Base-by-base conservation (phyloP, 768 basidiomycete genomes). In the Termitomyces sp. region DNA sequence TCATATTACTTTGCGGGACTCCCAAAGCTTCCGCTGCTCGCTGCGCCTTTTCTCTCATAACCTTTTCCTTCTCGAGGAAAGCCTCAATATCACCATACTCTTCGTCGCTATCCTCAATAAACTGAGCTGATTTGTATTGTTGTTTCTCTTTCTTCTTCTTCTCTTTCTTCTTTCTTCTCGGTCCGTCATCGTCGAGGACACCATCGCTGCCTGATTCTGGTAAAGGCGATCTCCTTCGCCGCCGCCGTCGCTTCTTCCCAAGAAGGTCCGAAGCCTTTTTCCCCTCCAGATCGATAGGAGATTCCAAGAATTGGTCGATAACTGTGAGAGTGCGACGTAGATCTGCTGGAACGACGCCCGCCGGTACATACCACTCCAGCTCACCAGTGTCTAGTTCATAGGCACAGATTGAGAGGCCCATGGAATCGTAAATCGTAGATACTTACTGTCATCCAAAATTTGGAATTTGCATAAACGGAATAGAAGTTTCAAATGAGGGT, bases 21-120 rank as follows among this genome's bases (percentile, higher is more conserved):
- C 74, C 73, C 5, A 76, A 79, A 53, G 76, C 71, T 13, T 74
- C 80, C 37, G 79, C 79, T 29, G 74, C 74, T 34, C 73, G 74
- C 26, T 74, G 74, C 4, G 78, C 79, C 68, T 76, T 79, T 66
- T 83, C 81, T 47, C 89, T 79, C 65, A 83, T 69, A 51, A 60
- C 74, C 64, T 80, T 81, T 72, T 96, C 94, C 65, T 79, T 82
- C 70, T 79, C 87, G 57, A 94, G 83, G 79, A 97, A 97, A 5
- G 78, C 83, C 50, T 89, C 87, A 70, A 93, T 87, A 66, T 89
- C 86, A 16, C 82, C 90, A 57, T 84, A 84, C 69, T 92, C 91
- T 55, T 78, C 87, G 64, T 97, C 94, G 60, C 90, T 92, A 72
- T 97, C 94, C 67, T 90, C 86, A 68, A 96, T 94, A 68, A 95